Percentiles rank a stretch among this genome's conserved stretches.
Evolutionary conservation across 1,139 yeast genomes (phyloP).

Genomic region (Pichia kudriavzevii): DNA sequence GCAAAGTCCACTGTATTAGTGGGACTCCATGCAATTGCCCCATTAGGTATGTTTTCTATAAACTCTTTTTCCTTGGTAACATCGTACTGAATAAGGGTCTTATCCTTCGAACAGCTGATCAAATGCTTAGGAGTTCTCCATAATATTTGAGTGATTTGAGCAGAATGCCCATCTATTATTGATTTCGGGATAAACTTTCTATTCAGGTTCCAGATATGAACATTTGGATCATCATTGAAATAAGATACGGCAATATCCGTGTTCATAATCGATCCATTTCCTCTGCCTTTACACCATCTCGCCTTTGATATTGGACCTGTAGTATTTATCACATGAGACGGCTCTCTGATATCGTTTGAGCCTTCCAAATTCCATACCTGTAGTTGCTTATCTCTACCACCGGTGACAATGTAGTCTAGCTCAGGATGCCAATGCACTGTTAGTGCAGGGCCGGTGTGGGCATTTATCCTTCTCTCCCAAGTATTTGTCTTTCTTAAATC

Average conservation of each 20-base stretch:
- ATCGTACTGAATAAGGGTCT: slow-evolving; percentile 47
- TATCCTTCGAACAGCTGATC: slow-evolving; percentile 49
- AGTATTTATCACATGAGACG: slow-evolving; percentile 66
- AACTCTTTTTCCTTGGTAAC: slow-evolving; percentile 44
- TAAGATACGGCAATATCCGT: slow-evolving; percentile 75
- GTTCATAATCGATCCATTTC: slow-evolving; percentile 31
- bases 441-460: slow-evolving; percentile 88
- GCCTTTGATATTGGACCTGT: slow-evolving; percentile 74
- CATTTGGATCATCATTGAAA: slow-evolving; percentile 66
- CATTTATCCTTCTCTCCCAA: slow-evolving; percentile 70
- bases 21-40: slow-evolving; percentile 50
- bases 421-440: slow-evolving; percentile 87
- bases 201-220: slow-evolving; percentile 65
- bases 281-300: slow-evolving; percentile 50
- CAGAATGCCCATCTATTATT: slow-evolving; percentile 46
- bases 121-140: slow-evolving; percentile 46
- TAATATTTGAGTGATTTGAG: slow-evolving; percentile 41
- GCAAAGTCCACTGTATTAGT: slow-evolving; percentile 39
- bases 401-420: slow-evolving; percentile 74
- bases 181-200: slow-evolving; percentile 73
- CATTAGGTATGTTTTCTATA: slow-evolving; percentile 45
- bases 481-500: slow-evolving; percentile 58
- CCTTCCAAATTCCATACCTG: slow-evolving; percentile 66
- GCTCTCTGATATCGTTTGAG: slow-evolving; percentile 36
- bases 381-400: slow-evolving; percentile 84